Evolutionary conservation across 2,329 filamentous ascomycete species (phyloP), one percentile per base, ranked within the genome.

Genomic region (Cladosporium sp.): DNA sequence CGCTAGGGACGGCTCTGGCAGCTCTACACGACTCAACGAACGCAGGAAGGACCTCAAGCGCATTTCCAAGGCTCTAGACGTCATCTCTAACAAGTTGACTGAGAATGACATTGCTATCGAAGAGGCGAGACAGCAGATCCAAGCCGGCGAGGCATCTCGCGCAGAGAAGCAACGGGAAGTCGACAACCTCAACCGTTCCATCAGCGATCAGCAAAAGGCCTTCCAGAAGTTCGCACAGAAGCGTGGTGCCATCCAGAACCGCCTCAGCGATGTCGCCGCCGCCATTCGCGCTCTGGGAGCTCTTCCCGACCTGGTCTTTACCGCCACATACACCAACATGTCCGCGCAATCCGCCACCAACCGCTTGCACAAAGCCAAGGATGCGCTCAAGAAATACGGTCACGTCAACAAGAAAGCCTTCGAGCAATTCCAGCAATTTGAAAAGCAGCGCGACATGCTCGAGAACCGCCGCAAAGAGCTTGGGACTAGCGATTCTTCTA

Each of bases 351-450:
- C 66, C 58, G 70, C 64, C 48, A 77, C 78, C 47, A 79, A 79
- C 62, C 84, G 85, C 50, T 80, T 97, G 19, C 90, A 93, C 71
- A 94, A 91, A 63, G 89, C 92, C 62, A 94, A 95, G 56, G 88
- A 95, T 60, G 84, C 87, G 0, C 77, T 97, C 49, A 97, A 97
- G 73, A 95, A 96, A 67, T 97, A 93, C 72, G 89, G 90, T 49
- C 89, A 96, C 62, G 91, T 98, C 72, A 98, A 98, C 79, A 98
- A 97, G 74, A 97, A 98, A 72, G 93, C 93, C 0, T 95, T 97
- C 65, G 94, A 98, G 70, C 93, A 98, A 68, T 98, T 97, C 74
- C 94, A 92, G 72, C 95, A 85, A 72, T 98, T 97, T 67, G 96
- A 92, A 7, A 86, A 84, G 43, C 89, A 96, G 69, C 86, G 94